Base-by-base conservation (phyloP, 1,284 basidiomycete genomes). In the Fomitiporia mediterranea region DNA sequence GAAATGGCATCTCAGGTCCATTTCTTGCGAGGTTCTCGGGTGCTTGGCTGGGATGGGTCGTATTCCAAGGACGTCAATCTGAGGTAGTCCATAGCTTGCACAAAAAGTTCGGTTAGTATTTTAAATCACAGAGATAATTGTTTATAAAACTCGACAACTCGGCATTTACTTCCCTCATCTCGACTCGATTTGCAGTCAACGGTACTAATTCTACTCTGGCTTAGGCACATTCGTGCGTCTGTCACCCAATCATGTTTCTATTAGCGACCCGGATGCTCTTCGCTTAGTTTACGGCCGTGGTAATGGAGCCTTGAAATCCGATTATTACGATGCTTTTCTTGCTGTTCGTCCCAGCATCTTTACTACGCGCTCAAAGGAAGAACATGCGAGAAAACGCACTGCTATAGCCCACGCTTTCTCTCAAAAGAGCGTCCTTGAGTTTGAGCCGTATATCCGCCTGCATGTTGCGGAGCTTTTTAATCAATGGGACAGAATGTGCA, bases 181-280 rank as follows among this genome's bases (percentile, higher is more conserved):
- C n/a, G n/a, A n/a, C n/a, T n/a, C n/a, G n/a, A n/a, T n/a, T n/a
- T n/a, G n/a, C n/a, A n/a, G n/a, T n/a, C n/a, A n/a, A n/a, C n/a
- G n/a, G n/a, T n/a, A n/a, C n/a, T n/a, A n/a, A n/a, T n/a, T n/a
- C n/a, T n/a, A n/a, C n/a, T n/a, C n/a, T n/a, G n/a, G n/a, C n/a
- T n/a, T 59, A 90, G 90, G 90, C 42, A 80, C 80, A 2, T 78
- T 92, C 55, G 86, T 94, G n/a, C 87, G 93, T 61, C 75, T 95
- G 59, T 89, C 90, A 0, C 92, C 92, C 0, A 91, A 94, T 68
- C 90, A 94, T 65, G 73, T 94, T 25, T 93, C 90, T 3, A 80
- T 95, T 55, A 81, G 89, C 15, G 85, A 91, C 66, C 88, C 91
- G 0, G 81, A 81, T 1, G 91, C 91, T 0, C 78, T 94, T 25